These are phyloP conservation scores for Candida odintsovae DNA, from an alignment of 805 yeast species.

Conservation along the genomic window DNA sequence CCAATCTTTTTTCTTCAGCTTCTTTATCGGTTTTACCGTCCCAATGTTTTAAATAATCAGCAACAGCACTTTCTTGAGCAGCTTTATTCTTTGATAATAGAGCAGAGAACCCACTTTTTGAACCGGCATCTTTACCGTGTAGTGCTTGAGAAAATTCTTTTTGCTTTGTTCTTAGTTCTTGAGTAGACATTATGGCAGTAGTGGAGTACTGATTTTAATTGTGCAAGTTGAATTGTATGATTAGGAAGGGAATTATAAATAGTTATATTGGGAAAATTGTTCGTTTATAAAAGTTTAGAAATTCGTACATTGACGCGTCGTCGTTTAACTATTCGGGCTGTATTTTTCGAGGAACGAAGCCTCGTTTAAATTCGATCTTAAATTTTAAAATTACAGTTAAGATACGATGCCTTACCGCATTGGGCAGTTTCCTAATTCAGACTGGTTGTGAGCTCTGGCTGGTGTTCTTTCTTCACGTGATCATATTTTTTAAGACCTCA, in stretches of 20 bases:
- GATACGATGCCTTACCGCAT: no score
- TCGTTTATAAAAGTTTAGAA: neutral
- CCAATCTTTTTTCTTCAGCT: constrained; percentile 67
- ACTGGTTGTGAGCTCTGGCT: no score
- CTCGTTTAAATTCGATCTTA: neutral
- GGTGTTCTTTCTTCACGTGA: neutral
- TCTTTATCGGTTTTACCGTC: constrained; percentile 77
- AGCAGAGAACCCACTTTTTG: constrained; percentile 70
- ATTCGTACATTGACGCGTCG: neutral
- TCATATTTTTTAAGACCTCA: no score
- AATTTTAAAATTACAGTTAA: no score
- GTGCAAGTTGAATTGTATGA: no score
- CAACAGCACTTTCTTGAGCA: constrained; percentile 78
- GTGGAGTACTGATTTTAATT: neutral
- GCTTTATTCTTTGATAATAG: constrained; percentile 68
- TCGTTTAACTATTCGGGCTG: neutral
- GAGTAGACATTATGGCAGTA: constrained; percentile 9
- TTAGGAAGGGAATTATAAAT: no score
- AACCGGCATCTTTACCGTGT: constrained; percentile 70
- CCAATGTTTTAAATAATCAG: constrained; percentile 95
- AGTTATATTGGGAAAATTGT: no score
- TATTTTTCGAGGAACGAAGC: neutral
- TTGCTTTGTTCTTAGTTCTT: constrained; percentile 32
- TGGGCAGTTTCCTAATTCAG: no score
- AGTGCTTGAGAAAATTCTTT: constrained; percentile 73